Conservation (phyloP, 345 rosid genomes). For the Combretum micranthum region DNA sequence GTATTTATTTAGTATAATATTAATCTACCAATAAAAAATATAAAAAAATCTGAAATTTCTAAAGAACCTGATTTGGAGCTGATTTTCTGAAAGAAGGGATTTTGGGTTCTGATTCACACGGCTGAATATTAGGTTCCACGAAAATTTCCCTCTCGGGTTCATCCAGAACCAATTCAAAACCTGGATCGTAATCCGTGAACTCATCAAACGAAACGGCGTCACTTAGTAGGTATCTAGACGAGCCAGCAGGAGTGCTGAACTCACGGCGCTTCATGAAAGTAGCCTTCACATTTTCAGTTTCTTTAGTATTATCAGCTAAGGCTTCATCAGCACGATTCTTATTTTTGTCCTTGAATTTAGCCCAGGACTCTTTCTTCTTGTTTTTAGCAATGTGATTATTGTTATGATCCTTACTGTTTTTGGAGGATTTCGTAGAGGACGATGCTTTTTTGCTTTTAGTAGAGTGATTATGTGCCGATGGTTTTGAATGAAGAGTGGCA, state of each 20-base stretch:
- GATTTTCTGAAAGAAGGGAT: slow-evolving; percentile 22
- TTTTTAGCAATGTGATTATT: slow-evolving; percentile 21
- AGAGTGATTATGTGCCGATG: slow-evolving; percentile 39
- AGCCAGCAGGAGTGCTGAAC: slow-evolving; percentile 56
- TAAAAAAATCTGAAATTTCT: not conserved
- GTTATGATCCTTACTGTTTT: slow-evolving; percentile 12
- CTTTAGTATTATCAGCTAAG: slow-evolving; percentile 1
- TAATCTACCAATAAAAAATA: not conserved
- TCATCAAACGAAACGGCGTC: slow-evolving; percentile 33
- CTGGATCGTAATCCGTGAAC: slow-evolving; percentile 34
- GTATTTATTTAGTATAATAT: not conserved
- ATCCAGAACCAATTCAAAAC: slow-evolving; percentile 21
- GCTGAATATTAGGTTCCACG: slow-evolving; percentile 9
- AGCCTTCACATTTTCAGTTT: slow-evolving; percentile 22
- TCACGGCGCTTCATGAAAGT: slow-evolving; percentile 32
- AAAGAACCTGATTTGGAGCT: slow-evolving; percentile 46
- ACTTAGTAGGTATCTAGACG: slow-evolving; percentile 63
- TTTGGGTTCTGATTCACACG: slow-evolving; percentile 12
- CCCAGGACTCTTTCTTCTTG: slow-evolving; percentile 2
- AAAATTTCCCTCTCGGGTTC: slow-evolving; percentile 16
- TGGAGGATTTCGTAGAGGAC: not conserved
- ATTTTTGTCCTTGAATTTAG: not conserved
- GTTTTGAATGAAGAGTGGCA: slow-evolving; percentile 31
- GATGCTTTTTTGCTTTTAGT: slow-evolving; percentile 4
- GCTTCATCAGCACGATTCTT: no score